phyloP scores from a whole-genome alignment of 106 monocot genomes.

The Apostasia ramifera region DNA sequence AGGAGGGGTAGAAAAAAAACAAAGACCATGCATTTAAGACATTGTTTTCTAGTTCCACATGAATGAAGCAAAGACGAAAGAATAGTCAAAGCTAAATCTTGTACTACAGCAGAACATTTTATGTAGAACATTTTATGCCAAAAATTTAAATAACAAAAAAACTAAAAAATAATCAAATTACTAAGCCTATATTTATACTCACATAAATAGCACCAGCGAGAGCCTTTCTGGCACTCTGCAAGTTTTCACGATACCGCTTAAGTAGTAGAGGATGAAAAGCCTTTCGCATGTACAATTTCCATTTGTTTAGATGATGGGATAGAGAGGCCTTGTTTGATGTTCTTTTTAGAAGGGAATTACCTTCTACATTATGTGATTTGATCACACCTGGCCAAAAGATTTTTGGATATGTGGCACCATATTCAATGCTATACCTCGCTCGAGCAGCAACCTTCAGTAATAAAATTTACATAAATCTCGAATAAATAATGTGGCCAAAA shows the following conservation, averaged over 20 bases:
- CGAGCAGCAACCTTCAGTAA: constrained; percentile 53
- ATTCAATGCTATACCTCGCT: constrained; percentile 76
- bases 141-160: not conserved
- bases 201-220: constrained; percentile 51
- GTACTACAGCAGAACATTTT: not conserved
- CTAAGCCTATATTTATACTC: constrained; percentile 18
- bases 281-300: constrained; percentile 63
- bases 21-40: not conserved
- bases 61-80: not conserved
- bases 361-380: constrained; percentile 1
- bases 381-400: constrained; percentile 30
- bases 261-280: constrained; percentile 77
- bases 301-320: constrained; percentile 27
- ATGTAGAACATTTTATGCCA: not conserved
- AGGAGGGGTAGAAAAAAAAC: not conserved
- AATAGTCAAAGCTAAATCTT: not conserved
- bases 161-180: not conserved
- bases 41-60: not conserved
- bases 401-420: constrained; percentile 62
- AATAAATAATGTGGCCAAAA: too few species aligned
- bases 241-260: constrained; percentile 43
- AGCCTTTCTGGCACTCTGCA: constrained; percentile 52
- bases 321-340: constrained; percentile 9
- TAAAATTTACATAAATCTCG: too few species aligned
- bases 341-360: not conserved